These are phyloP conservation scores for Phaeotremella skinneri DNA, from an alignment of 768 basidiomycete species.

Conservation along the genomic window DNA sequence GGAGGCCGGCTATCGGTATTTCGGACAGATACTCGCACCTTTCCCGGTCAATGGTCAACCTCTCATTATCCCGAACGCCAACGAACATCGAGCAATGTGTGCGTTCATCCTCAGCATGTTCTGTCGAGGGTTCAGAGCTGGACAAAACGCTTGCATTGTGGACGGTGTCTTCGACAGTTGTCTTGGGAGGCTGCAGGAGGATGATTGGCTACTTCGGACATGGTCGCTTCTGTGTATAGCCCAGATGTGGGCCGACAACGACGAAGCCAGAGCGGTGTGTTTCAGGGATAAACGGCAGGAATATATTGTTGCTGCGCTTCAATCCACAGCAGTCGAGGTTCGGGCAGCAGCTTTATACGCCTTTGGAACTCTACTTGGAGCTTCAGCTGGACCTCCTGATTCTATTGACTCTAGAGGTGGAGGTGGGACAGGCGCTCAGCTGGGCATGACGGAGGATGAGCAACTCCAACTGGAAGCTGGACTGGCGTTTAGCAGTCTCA, in stretches of 20 bases:
- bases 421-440: conserved; percentile 74
- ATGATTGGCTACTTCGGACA: conserved; percentile 87
- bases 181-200: conserved; percentile 76
- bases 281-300: conserved; percentile 78
- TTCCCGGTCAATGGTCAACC: conserved; percentile 57
- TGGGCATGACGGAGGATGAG: conserved; percentile 51
- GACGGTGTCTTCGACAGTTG: conserved; percentile 79
- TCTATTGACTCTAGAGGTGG: conserved; percentile 72
- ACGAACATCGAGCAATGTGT: conserved; percentile 97
- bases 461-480: conserved; percentile 72
- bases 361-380: conserved; percentile 88
- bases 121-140: conserved; percentile 80
- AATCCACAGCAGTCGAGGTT: conserved; percentile 89
- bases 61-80: conserved; percentile 75
- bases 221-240: conserved; percentile 93
- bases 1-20: conserved; percentile 60
- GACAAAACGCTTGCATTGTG: conserved; percentile 76
- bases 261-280: conserved; percentile 81
- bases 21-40: conserved; percentile 50
- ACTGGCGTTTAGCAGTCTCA: conserved; percentile 79
- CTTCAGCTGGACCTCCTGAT: conserved; percentile 59
- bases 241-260: conserved; percentile 88
- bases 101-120: conserved; percentile 90
- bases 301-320: conserved; percentile 70
- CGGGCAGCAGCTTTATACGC: conserved; percentile 87